phyloP scores from a whole-genome alignment of 139 green algal genomes.

The Chlamydomonas schloesseri region DNA sequence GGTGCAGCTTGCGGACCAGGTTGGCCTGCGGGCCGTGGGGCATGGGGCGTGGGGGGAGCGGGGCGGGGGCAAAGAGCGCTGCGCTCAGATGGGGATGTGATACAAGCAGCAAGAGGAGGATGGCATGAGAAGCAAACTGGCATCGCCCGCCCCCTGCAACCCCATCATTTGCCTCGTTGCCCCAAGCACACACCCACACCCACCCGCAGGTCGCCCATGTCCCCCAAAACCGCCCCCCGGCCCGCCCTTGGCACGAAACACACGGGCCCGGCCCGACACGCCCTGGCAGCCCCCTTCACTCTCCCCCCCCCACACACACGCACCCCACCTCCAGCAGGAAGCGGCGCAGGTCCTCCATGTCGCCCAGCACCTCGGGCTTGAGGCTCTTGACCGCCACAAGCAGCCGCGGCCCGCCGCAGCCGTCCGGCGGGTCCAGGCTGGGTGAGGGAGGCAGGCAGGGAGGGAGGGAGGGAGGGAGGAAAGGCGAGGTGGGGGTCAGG shows the following conservation, averaged over 20 bases:
- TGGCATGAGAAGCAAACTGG: too few species aligned
- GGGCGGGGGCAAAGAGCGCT: background rate
- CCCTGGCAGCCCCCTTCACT: background rate
- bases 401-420: constrained; percentile 4
- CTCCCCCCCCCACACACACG: background rate
- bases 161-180: too few species aligned
- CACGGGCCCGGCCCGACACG: background rate
- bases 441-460: background rate
- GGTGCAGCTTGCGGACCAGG: constrained; percentile 75
- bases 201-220: too few species aligned
- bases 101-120: too few species aligned
- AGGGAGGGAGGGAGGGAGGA: too few species aligned
- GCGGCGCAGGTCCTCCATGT: constrained; percentile 68
- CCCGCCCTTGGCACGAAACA: background rate
- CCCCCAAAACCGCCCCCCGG: background rate
- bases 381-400: constrained; percentile 76
- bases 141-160: too few species aligned
- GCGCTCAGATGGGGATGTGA: too few species aligned
- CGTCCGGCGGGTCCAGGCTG: constrained; percentile 33
- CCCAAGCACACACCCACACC: too few species aligned
- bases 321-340: constrained; percentile 64
- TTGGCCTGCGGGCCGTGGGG: constrained; percentile 62
- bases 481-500: too few species aligned
- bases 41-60: background rate
- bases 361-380: constrained; percentile 73